Evolutionary conservation across 2,329 filamentous ascomycete species (phyloP).

Genomic region (Proliferodiscus dingleyae): DNA sequence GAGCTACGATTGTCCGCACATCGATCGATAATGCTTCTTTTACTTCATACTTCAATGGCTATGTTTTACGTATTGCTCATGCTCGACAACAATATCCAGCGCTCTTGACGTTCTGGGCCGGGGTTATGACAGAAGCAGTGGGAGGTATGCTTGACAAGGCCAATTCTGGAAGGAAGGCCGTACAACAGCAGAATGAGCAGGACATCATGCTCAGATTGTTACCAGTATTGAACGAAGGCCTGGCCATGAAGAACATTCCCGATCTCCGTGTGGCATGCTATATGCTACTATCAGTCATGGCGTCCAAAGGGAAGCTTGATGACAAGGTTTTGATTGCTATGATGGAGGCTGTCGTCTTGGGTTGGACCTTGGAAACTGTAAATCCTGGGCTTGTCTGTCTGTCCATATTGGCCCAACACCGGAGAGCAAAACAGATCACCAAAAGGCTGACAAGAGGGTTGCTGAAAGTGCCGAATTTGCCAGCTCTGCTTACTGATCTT

Average conservation of each 20-base stretch:
- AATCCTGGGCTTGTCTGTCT: conserved; percentile 73
- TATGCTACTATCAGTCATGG: conserved; percentile 83
- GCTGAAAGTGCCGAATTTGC: conserved; percentile 57
- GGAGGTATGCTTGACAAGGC: conserved; percentile 75
- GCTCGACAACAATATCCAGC: conserved; percentile 69
- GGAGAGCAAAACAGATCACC: conserved; percentile 64
- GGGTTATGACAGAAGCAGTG: conserved; percentile 78
- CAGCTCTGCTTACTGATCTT: conserved; percentile 55
- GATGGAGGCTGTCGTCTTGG: conserved; percentile 80
- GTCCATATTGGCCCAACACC: conserved; percentile 75
- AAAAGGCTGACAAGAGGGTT: conserved; percentile 65
- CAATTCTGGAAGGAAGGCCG: conserved; percentile 67
- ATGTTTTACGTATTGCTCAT: conserved; percentile 70
- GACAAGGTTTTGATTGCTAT: conserved; percentile 78
- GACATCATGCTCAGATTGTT: conserved; percentile 64
- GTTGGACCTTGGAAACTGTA: conserved; percentile 70
- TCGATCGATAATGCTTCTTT: conserved; percentile 75
- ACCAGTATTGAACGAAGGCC: conserved; percentile 70
- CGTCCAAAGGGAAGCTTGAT: conserved; percentile 73
- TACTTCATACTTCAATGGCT: conserved; percentile 69
- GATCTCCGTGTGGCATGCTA: conserved; percentile 84
- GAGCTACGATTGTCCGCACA: conserved; percentile 77
- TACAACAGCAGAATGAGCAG: conserved; percentile 78
- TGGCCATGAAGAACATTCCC: conserved; percentile 69
- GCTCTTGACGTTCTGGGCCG: conserved; percentile 85